A percentile compares a stretch with the other conserved stretches of the same genome.
Conservation (phyloP, 1,284 basidiomycete genomes). For the Irpex rosettiformis region DNA sequence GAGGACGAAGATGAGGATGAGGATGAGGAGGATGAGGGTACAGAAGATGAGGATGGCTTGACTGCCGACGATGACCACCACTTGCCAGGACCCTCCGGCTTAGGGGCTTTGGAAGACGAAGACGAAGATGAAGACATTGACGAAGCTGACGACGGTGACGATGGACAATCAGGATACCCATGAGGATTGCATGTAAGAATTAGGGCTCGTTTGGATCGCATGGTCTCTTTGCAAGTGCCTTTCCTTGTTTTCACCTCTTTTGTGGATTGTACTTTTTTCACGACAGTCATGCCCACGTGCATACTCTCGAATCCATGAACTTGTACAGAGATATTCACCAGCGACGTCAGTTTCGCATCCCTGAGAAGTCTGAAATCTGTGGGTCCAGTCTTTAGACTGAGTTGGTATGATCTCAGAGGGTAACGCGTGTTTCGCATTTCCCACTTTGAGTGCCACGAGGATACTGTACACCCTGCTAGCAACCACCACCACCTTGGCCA, state of each 20-base stretch:
- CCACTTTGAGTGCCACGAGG: neutral
- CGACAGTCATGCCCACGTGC: neutral
- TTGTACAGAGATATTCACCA: neutral
- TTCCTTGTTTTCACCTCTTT: neutral
- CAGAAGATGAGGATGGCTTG: conserved; percentile 7
- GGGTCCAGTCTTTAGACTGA: too few relatives aligned
- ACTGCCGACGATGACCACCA: too few relatives aligned
- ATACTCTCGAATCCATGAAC: neutral
- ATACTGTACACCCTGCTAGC: neutral
- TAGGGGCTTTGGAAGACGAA: conserved; percentile 5
- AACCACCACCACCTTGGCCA: neutral
- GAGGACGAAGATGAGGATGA: conserved; percentile 15
- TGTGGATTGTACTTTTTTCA: neutral
- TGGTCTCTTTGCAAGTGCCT: neutral
- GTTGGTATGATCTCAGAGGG: too few relatives aligned
- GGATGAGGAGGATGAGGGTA: conserved; percentile 15
- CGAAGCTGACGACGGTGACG: neutral
- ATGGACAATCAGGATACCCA: neutral
- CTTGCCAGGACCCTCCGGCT: neutral
- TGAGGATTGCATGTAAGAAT: neutral
- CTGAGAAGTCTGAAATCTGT: too few relatives aligned
- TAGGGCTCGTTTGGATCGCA: neutral
- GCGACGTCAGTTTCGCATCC: neutral
- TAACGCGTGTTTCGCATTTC: neutral
- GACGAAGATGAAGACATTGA: conserved; percentile 16